Conservation (phyloP, 2,329 filamentous ascomycete genomes). For the Lomentospora prolificans region DNA sequence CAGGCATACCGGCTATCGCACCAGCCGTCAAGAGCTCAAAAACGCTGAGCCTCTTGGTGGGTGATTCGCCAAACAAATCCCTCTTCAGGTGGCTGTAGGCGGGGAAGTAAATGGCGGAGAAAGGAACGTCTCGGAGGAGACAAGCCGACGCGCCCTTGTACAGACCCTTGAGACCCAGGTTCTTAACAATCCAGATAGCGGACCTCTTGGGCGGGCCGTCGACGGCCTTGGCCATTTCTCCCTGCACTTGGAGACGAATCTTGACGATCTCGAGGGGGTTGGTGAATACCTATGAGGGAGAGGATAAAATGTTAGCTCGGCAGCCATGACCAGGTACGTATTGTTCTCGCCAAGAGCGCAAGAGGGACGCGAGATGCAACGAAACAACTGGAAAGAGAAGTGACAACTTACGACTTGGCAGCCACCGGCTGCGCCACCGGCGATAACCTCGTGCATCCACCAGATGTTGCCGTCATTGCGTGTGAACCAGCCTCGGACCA, state of each 20-base stretch:
- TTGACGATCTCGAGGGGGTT: constrained; percentile 99
- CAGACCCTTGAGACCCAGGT: constrained; percentile 84
- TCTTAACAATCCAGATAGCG: constrained; percentile 95
- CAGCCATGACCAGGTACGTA: not conserved
- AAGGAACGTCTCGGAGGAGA: constrained; percentile 89
- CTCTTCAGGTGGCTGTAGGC: constrained; percentile 90
- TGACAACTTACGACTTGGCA: constrained; percentile 79
- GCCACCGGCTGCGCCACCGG: constrained; percentile 80
- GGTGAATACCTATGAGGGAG: constrained; percentile 64
- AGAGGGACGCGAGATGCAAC: not conserved
- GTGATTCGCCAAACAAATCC: constrained; percentile 85
- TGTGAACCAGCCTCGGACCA: constrained; percentile 68
- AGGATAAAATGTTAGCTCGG: not conserved
- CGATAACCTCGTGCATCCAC: constrained; percentile 63
- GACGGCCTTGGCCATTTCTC: constrained; percentile 81
- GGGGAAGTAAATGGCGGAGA: constrained; percentile 98
- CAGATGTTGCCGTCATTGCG: constrained; percentile 66
- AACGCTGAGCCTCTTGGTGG: constrained; percentile 78
- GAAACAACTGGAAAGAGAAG: not conserved
- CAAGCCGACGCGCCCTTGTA: constrained; percentile 97
- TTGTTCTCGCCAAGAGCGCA: too few species aligned
- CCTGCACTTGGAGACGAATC: constrained; percentile 95
- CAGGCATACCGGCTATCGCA: constrained; percentile 87
- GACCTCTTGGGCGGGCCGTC: constrained; percentile 75
- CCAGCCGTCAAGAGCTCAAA: constrained; percentile 87